phyloP scores from a whole-genome alignment of 768 basidiomycete genomes.

The Russula sp. region DNA sequence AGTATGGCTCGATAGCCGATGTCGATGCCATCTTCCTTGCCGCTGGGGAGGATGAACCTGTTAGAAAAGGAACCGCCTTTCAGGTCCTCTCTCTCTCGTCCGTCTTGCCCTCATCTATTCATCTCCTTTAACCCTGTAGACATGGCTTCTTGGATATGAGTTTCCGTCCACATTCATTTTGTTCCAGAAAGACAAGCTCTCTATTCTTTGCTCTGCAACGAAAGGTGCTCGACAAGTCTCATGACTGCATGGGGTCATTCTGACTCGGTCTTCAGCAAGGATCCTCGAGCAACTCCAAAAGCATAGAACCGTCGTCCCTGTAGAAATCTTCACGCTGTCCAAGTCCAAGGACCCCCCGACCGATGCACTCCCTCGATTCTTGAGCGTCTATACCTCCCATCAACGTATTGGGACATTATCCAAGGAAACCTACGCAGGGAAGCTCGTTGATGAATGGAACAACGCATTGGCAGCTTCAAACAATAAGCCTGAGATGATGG shows the following conservation, averaged over 20 bases:
- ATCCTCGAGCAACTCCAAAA: conserved; percentile 73
- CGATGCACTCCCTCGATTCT: conserved; percentile 65
- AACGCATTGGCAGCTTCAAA: conserved; percentile 46
- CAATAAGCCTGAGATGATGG: conserved; percentile 65
- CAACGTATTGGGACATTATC: conserved; percentile 64
- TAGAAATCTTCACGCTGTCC: conserved; percentile 73
- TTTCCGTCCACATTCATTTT: conserved; percentile 91
- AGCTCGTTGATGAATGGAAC: conserved; percentile 83
- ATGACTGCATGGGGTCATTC: neutral
- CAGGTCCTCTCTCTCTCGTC: conserved; percentile 50
- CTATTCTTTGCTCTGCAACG: conserved; percentile 77
- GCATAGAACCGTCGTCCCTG: conserved; percentile 45
- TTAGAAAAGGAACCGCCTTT: conserved; percentile 83
- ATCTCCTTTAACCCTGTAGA: conserved; percentile 39
- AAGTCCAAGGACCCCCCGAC: conserved; percentile 73
- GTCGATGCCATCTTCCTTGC: conserved; percentile 63
- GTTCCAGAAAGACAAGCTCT: conserved; percentile 69
- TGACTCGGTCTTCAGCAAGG: conserved; percentile 50
- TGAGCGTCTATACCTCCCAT: conserved; percentile 51
- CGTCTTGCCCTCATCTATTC: conserved; percentile 5
- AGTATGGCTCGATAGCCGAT: conserved; percentile 59
- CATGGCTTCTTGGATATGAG: conserved; percentile 95
- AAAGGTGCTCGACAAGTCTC: conserved; percentile 52
- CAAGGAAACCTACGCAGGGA: conserved; percentile 83
- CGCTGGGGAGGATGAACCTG: conserved; percentile 86